A percentile compares a stretch with the other conserved stretches of the same genome.
These are phyloP conservation scores for Tetracladium marchalianum DNA, from an alignment of 495 filamentous ascomycete genomes.

Conservation along the genomic window DNA sequence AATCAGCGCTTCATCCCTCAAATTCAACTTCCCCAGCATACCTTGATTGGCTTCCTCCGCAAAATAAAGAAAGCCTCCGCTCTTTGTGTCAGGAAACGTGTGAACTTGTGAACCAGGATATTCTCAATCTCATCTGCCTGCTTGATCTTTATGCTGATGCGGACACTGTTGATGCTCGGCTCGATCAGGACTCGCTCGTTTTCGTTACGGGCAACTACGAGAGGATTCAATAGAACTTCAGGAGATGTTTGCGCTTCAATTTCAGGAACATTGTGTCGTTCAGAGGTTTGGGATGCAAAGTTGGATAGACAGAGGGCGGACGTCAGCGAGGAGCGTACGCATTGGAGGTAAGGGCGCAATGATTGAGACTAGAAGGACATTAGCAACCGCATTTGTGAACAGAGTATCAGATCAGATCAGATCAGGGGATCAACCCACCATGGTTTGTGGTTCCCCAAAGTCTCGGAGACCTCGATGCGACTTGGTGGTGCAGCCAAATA, in stretches of 20 bases:
- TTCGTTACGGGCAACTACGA: conserved; percentile 84
- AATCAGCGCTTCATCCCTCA: conserved; percentile 1
- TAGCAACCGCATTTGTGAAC: not conserved
- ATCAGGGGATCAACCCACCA: conserved; percentile 6
- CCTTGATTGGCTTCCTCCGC: conserved; percentile 89
- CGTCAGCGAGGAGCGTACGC: conserved; percentile 86
- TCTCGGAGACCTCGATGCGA: conserved; percentile 1
- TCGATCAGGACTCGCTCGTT: conserved; percentile 92
- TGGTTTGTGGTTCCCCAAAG: not conserved
- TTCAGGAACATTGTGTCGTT: conserved; percentile 96
- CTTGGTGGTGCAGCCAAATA: not conserved
- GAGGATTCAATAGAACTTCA: conserved; percentile 87
- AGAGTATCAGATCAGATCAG: not conserved
- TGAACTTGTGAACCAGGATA: conserved; percentile 96
- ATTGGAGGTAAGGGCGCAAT: conserved; percentile 92
- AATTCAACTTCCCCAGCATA: conserved; percentile 20
- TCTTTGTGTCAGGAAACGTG: conserved; percentile 87
- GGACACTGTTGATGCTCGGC: conserved; percentile 88
- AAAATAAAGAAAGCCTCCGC: conserved; percentile 98
- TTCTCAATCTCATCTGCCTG: conserved; percentile 98
- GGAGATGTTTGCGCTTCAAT: conserved; percentile 88
- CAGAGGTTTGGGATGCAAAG: conserved; percentile 92
- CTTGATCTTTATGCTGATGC: conserved; percentile 96
- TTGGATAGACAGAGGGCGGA: conserved; percentile 92
- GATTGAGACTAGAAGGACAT: conserved; percentile 71